Evolutionary conservation across 164 flowering plant species (phyloP).

Genomic region (Nelumbo lutea): DNA sequence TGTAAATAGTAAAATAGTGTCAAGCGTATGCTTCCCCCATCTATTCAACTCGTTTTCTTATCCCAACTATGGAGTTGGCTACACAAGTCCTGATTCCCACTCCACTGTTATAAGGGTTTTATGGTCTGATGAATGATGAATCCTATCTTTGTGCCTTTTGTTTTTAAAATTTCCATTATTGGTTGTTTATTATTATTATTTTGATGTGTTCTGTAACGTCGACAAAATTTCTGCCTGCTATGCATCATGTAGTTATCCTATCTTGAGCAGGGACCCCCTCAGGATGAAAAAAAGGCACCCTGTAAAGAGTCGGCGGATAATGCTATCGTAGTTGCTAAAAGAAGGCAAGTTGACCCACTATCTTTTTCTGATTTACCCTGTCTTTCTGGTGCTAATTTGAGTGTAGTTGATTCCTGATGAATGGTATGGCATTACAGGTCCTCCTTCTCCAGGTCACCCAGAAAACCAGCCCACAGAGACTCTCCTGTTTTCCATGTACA

Average conservation of each 20-base stretch:
- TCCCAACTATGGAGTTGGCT: no score
- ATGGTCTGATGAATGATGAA: no score
- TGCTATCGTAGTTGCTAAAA: conserved; percentile 20
- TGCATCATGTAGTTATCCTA: neutral
- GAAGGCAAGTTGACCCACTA: conserved; percentile 30
- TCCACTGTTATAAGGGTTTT: no score
- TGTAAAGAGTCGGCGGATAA: conserved; percentile 12
- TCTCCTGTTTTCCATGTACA: conserved; percentile 21
- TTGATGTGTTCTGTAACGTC: no score
- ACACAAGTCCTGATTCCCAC: no score
- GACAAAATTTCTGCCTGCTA: neutral
- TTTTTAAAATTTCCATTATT: no score
- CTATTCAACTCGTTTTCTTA: no score
- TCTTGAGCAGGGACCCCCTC: conserved; percentile 20
- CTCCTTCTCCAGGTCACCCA: conserved; percentile 23
- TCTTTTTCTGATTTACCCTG: neutral
- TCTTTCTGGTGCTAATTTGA: neutral
- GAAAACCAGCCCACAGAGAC: conserved; percentile 21
- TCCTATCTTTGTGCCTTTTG: no score
- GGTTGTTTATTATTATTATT: no score
- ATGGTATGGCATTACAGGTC: conserved; percentile 12
- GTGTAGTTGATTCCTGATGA: neutral
- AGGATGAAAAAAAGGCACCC: conserved; percentile 13
- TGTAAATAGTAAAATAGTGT: no score
- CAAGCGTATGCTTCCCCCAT: no score